These are phyloP conservation scores for Fusarium circinatum DNA, from an alignment of 2,329 filamentous ascomycete genomes.

Conservation along the genomic window DNA sequence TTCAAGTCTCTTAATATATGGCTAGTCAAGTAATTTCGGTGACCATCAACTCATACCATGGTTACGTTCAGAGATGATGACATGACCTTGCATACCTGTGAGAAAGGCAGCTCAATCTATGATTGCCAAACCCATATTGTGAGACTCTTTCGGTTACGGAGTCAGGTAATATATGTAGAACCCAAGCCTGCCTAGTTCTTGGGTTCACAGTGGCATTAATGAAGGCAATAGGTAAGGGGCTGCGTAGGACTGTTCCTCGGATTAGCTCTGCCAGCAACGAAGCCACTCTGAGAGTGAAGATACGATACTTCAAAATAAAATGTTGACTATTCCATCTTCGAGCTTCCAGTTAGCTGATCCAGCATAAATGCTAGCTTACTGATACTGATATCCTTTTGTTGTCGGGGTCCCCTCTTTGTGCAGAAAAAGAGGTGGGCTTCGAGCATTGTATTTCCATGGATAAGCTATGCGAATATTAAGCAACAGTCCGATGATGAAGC, in stretches of 20 bases:
- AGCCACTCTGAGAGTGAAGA: background rate
- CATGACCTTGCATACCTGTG: background rate
- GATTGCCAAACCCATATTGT: background rate
- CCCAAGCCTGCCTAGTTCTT: background rate
- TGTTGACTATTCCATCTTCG: background rate
- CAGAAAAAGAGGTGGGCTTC: background rate
- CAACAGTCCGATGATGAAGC: background rate
- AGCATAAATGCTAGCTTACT: background rate
- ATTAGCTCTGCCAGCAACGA: background rate
- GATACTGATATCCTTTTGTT: background rate
- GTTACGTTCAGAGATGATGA: background rate
- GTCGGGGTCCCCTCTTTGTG: background rate
- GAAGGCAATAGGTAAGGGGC: background rate
- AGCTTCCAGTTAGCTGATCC: background rate
- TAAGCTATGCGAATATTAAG: background rate
- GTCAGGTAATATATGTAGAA: background rate
- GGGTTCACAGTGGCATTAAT: background rate
- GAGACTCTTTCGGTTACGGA: background rate
- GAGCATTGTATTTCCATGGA: background rate
- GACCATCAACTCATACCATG: background rate
- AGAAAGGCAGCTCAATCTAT: background rate
- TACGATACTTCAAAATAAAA: background rate
- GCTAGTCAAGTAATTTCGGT: background rate
- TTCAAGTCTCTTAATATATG: background rate
- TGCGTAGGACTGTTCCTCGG: background rate